These are phyloP conservation scores for Epichloe baconii DNA, from an alignment of 2,329 filamentous ascomycete species.

Conservation along the genomic window DNA sequence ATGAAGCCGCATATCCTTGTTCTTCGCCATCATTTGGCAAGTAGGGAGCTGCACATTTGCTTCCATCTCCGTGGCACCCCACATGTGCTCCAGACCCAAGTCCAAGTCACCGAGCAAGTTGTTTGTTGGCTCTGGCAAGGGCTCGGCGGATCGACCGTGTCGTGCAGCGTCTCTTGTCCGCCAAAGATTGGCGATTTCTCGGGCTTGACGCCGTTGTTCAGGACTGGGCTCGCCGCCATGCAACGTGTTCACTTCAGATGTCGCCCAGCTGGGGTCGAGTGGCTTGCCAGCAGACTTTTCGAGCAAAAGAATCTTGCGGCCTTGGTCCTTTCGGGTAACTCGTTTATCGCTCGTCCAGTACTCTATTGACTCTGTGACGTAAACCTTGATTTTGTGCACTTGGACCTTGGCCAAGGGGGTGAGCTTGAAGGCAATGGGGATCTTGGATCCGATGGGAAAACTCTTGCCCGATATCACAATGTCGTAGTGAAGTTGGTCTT, in stretches of 20 bases:
- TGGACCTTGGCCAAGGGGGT: constrained; percentile 88
- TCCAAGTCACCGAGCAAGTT: constrained; percentile 75
- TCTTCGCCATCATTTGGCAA: constrained; percentile 72
- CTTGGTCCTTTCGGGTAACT: constrained; percentile 73
- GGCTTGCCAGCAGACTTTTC: constrained; percentile 77
- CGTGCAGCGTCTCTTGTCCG: constrained; percentile 42
- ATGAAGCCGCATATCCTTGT: constrained; percentile 53
- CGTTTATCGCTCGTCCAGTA: constrained; percentile 80
- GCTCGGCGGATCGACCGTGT: constrained; percentile 23
- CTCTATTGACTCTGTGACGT: constrained; percentile 78
- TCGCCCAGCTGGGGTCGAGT: constrained; percentile 57
- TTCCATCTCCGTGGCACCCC: constrained; percentile 86
- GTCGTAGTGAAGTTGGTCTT: constrained; percentile 89
- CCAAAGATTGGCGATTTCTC: constrained; percentile 31
- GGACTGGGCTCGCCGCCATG: constrained; percentile 64
- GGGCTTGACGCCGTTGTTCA: constrained; percentile 33
- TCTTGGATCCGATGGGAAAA: constrained; percentile 74
- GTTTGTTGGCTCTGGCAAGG: constrained; percentile 39
- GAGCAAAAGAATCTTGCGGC: constrained; percentile 71
- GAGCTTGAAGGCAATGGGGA: constrained; percentile 88
- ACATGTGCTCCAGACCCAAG: constrained; percentile 53
- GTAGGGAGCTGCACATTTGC: constrained; percentile 87
- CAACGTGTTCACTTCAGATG: constrained; percentile 63
- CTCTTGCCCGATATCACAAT: constrained; percentile 95
- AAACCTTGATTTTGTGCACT: constrained; percentile 84